Percentiles rank a stretch among this genome's conserved stretches.
These are phyloP conservation scores for Phytophthora pisi DNA, from an alignment of 352 stramenopile genomes.

Conservation along the genomic window DNA sequence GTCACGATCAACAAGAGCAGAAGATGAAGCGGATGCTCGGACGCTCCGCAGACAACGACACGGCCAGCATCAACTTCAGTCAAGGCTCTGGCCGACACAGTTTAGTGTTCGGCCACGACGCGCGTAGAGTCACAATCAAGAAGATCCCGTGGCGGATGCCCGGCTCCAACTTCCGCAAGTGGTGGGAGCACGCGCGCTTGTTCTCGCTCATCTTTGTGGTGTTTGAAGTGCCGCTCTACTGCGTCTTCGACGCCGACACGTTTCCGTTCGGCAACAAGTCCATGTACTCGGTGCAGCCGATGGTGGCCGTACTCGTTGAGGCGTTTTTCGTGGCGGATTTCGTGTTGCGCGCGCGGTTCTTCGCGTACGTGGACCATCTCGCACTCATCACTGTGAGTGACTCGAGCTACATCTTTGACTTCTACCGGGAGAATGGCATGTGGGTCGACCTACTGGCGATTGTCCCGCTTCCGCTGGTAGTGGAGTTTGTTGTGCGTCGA, in stretches of 20 bases:
- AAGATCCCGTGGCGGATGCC: conserved; percentile 53
- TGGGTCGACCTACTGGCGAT: conserved; percentile 63
- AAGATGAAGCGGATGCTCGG: conserved; percentile 84
- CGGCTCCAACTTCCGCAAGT: conserved; percentile 61
- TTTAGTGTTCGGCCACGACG: conserved; percentile 9
- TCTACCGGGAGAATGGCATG: conserved; percentile 60
- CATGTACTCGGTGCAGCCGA: conserved; percentile 52
- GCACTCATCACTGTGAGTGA: conserved; percentile 71
- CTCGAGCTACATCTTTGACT: conserved; percentile 66
- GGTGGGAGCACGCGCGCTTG: conserved; percentile 61
- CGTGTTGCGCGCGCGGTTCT: conserved; percentile 52
- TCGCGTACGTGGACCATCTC: conserved; percentile 72
- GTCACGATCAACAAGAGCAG: conserved; percentile 71
- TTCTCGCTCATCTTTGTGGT: conserved; percentile 59
- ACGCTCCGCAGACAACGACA: conserved; percentile 33
- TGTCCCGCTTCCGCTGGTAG: conserved; percentile 56
- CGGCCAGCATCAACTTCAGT: background rate
- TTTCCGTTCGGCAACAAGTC: conserved; percentile 54
- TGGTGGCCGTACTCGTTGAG: conserved; percentile 59
- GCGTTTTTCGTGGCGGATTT: conserved; percentile 65
- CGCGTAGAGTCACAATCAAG: conserved; percentile 1
- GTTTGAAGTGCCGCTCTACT: conserved; percentile 71
- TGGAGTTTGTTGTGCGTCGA: conserved; percentile 46
- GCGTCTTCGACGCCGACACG: conserved; percentile 65
- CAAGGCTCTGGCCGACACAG: conserved; percentile 10